Conservation (phyloP, 805 yeast species). For the Dipodascus geniculatus region DNA sequence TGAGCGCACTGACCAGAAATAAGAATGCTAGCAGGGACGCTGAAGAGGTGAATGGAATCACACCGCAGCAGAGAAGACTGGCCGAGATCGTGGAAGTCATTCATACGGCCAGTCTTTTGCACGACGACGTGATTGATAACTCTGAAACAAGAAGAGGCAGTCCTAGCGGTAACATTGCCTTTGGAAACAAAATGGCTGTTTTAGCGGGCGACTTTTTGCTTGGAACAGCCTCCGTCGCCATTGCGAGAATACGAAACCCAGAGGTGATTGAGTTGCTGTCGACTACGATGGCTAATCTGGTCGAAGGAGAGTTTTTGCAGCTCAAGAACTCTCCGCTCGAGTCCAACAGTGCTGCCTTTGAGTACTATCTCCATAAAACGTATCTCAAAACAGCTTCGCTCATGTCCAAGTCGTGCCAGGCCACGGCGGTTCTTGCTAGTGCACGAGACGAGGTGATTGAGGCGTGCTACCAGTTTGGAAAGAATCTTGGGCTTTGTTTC, state of each 20-base stretch:
- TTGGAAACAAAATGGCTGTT: conserved; percentile 94
- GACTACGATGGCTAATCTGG: conserved; percentile 91
- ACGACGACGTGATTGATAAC: conserved; percentile 92
- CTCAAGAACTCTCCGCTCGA: conserved; percentile 76
- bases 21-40: conserved; percentile 33
- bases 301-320: conserved; percentile 98
- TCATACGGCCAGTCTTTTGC: conserved; percentile 89
- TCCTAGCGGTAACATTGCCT: conserved; percentile 86
- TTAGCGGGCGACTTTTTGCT: conserved; percentile 92
- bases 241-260: conserved; percentile 87
- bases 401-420: conserved; percentile 86
- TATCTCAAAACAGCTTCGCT: conserved; percentile 90
- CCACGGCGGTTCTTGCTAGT: conserved; percentile 88
- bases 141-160: conserved; percentile 80
- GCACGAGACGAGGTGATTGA: conserved; percentile 67
- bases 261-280: conserved; percentile 94
- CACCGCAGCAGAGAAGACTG: conserved; percentile 88
- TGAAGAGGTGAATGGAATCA: conserved; percentile 56
- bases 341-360: conserved; percentile 61
- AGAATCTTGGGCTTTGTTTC: conserved; percentile 88
- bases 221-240: conserved; percentile 93
- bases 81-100: conserved; percentile 98
- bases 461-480: conserved; percentile 79
- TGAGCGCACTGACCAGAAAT: conserved; percentile 19
- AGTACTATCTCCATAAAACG: conserved; percentile 89